phyloP scores from a whole-genome alignment of 371 early-diverging fungal genomes.

The Dinochytrium kinnereticum region DNA sequence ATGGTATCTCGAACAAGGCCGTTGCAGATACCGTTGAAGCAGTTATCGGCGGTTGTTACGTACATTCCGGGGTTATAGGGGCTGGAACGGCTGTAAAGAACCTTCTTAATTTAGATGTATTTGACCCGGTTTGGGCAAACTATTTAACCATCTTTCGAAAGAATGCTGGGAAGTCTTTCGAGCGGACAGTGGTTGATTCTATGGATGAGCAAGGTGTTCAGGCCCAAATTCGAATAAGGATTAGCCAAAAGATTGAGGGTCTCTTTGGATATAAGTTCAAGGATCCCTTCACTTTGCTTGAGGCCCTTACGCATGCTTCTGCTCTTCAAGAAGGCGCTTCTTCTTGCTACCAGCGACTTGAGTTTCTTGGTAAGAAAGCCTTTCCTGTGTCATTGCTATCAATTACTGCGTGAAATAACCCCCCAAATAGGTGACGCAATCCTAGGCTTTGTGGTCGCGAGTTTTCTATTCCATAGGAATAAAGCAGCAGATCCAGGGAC shows the following conservation, averaged over 20 bases:
- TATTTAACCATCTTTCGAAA: conserved; percentile 22
- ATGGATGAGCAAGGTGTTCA: background rate
- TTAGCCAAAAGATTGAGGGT: conserved; percentile 27
- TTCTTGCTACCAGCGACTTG: conserved; percentile 88
- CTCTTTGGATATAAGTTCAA: conserved; percentile 75
- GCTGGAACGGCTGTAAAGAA: conserved; percentile 61
- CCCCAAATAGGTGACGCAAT: conserved; percentile 90
- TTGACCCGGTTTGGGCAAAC: conserved; percentile 35
- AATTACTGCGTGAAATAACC: background rate
- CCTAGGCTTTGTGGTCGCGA: conserved; percentile 79
- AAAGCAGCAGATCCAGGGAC: conserved; percentile 65
- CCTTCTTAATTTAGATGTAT: conserved; percentile 36
- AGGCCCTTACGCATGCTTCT: conserved; percentile 90
- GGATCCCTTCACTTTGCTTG: conserved; percentile 64
- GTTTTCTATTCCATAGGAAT: conserved; percentile 67
- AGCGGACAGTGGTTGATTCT: background rate
- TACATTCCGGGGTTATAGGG: conserved; percentile 55
- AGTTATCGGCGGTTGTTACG: conserved; percentile 75
- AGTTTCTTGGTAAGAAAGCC: conserved; percentile 72
- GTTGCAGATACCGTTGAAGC: conserved; percentile 93
- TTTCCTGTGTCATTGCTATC: background rate
- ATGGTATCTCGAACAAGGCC: conserved; percentile 66
- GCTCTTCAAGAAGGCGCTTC: conserved; percentile 53
- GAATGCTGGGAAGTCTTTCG: background rate
- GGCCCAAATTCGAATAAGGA: background rate